phyloP scores from a whole-genome alignment of 2,329 filamentous ascomycete genomes.

The Cadophora luteo-olivacea region DNA sequence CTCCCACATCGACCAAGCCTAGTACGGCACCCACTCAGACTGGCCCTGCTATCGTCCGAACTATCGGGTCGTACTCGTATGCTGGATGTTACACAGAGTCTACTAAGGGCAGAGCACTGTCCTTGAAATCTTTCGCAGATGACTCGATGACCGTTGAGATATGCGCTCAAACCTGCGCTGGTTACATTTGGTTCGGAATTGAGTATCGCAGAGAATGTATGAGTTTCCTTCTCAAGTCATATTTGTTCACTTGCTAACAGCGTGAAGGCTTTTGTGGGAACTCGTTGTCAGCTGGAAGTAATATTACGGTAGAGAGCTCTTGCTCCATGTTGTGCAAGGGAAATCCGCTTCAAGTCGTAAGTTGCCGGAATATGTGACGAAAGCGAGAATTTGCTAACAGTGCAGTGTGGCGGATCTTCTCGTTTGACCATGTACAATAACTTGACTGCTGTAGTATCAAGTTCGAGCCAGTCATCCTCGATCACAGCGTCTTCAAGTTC shows the following conservation, averaged over 20 bases:
- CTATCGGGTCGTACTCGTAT: slow-evolving; percentile 25
- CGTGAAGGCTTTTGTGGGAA: slow-evolving; percentile 40
- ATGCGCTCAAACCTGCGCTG: slow-evolving; percentile 41
- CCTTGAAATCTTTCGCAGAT: slow-evolving; percentile 28
- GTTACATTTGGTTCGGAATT: slow-evolving; percentile 42
- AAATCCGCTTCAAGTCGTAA: slow-evolving; percentile 42
- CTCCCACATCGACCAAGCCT: slow-evolving; percentile 2
- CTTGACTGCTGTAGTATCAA: slow-evolving; percentile 13
- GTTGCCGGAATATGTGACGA: slow-evolving; percentile 24
- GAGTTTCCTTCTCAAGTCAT: neutral
- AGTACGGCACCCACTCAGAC: slow-evolving; percentile 15
- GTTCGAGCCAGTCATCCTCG: slow-evolving; percentile 17
- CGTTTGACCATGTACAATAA: slow-evolving; percentile 35
- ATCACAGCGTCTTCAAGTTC: slow-evolving; percentile 16
- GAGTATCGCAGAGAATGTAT: slow-evolving; percentile 45
- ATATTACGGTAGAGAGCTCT: slow-evolving; percentile 38
- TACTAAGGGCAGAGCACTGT: slow-evolving; percentile 39
- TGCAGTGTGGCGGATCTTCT: slow-evolving; percentile 36
- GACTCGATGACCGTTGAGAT: slow-evolving; percentile 40
- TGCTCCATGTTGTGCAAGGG: slow-evolving; percentile 34
- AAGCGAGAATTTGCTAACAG: slow-evolving; percentile 14
- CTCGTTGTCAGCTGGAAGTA: slow-evolving; percentile 32
- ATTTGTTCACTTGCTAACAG: neutral
- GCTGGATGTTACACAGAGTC: slow-evolving; percentile 46
- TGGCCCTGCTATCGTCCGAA: slow-evolving; percentile 22